Evolutionary conservation across 2,329 filamentous ascomycete genomes (phyloP), one percentile per base, ranked within the genome.

Genomic region (Monilinia vaccinii-corymbosi): DNA sequence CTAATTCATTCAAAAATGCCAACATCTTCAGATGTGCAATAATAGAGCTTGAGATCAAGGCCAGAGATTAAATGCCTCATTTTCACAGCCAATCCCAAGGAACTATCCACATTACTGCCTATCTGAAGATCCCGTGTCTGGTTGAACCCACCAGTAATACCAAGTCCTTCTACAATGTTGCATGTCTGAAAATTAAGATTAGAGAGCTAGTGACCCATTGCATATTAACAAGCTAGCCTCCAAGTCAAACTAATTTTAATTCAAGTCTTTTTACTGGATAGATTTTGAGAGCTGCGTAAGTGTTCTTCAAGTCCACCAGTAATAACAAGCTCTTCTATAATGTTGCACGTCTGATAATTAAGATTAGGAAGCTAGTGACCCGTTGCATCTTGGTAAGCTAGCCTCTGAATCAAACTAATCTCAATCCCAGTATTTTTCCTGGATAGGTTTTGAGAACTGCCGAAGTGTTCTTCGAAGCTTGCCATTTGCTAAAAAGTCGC

Each of bases 131-230:
- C 34, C 16, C 21, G 23, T 40, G 23, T 9, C 10, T 28, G 21
- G n/a, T 11, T 14, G 14, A 28, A 13, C n/a, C 23, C 5, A n/a
- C 10, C 5, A 38, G 49, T 28, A 40, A 28, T n/a, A n/a, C 28
- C 23, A 28, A 52, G 34, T 23, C 7, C 16, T 18, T 52, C 10
- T 28, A 10, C 10, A 25, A 7, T 52, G 23, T 13, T 28, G 23
- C 16, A n/a, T 25, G 5, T 18, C 49, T 28, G 34, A n/a, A 11
- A 28, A 9, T 52, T 28, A 16, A 52, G 23, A 0, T n/a, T 32
- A 2, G 8, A 1, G 6, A 28, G 23, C 23, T n/a, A 23, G 14
- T 28, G 0, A 13, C 8, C 13, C 3, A 9, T 1, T 7, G 11
- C 25, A 5, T 9, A 51, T 11, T n/a, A 9, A 1, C 25, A 38